phyloP scores from a whole-genome alignment of 1,284 basidiomycete species.

The Ceratobasidium papillatum region DNA sequence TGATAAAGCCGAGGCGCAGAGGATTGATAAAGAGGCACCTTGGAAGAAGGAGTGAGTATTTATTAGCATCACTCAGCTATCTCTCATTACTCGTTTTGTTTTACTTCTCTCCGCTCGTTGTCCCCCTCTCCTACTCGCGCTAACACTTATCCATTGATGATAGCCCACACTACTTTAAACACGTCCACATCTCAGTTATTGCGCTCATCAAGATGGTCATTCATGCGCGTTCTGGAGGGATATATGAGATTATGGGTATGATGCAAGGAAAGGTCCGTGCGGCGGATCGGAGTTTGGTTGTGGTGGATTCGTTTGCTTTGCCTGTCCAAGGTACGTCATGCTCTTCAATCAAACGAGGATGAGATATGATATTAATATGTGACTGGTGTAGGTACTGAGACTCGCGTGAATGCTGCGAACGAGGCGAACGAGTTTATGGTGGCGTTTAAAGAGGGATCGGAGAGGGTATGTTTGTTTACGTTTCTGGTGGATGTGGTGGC shows the following conservation, averaged over 20 bases:
- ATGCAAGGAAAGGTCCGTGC: conserved; percentile 98
- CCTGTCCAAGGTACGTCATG: conserved; percentile 84
- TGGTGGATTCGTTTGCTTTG: conserved; percentile 96
- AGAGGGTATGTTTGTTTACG: conserved; percentile 64
- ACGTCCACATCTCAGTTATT: conserved; percentile 93
- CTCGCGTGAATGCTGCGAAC: conserved; percentile 94
- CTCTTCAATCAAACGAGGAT: neutral
- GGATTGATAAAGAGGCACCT: conserved; percentile 75
- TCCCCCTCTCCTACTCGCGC: conserved; percentile 21
- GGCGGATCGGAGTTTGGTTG: conserved; percentile 72
- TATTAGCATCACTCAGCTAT: neutral
- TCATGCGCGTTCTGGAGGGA: conserved; percentile 95
- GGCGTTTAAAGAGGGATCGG: conserved; percentile 82
- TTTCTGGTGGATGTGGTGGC: neutral
- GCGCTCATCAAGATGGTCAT: conserved; percentile 99
- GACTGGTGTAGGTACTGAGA: conserved; percentile 72
- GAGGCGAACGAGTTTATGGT: conserved; percentile 99
- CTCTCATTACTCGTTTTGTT: conserved; percentile 41
- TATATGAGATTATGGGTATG: conserved; percentile 98
- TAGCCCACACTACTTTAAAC: conserved; percentile 92
- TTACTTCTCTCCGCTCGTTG: conserved; percentile 34
- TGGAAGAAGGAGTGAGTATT: conserved; percentile 86
- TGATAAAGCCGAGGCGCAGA: conserved; percentile 75
- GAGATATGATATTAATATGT: neutral
- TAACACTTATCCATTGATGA: conserved; percentile 26